Evolutionary conservation across 2,329 filamentous ascomycete genomes (phyloP).

Genomic region (Huntiella bhutanensis): DNA sequence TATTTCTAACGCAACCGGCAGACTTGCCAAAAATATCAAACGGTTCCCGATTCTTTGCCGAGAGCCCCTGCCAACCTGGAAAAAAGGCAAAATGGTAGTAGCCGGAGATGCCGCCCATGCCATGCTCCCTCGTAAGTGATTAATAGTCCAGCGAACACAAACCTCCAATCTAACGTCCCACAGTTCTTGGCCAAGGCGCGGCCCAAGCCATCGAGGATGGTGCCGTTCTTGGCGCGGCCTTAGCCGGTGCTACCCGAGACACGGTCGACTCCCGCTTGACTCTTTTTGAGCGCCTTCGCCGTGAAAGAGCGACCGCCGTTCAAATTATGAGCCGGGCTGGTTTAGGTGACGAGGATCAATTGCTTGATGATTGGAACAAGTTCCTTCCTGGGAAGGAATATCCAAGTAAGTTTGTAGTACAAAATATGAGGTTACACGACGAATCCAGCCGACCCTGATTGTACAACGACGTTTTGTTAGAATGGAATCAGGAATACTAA

Average conservation of each 20-base stretch:
- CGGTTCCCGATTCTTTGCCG: conserved; percentile 21
- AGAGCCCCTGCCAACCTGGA: conserved; percentile 18
- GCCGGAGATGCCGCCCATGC: conserved; percentile 22
- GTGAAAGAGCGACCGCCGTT: conserved; percentile 18
- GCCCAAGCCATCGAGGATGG: conserved; percentile 21
- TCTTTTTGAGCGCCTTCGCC: conserved; percentile 15
- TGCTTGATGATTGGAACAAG: not conserved
- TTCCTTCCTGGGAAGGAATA: not conserved
- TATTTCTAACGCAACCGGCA: conserved; percentile 7
- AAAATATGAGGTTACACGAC: not conserved
- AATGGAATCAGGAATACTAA: no score
- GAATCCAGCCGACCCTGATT: no score
- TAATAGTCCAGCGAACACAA: not conserved
- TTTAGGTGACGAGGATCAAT: not conserved
- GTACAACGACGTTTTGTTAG: no score
- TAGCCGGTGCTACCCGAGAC: conserved; percentile 14
- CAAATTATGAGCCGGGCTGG: conserved; percentile 19
- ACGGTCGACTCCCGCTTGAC: conserved; percentile 15
- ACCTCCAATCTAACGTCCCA: conserved; percentile 8
- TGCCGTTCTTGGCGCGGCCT: conserved; percentile 17
- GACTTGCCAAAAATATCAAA: conserved; percentile 20
- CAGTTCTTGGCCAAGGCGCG: conserved; percentile 23
- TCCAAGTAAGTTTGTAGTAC: not conserved
- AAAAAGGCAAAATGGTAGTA: conserved; percentile 17
- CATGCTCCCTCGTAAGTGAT: conserved; percentile 17